phyloP scores from a whole-genome alignment of 75 land plant genomes.

The Picea sitchensis region DNA sequence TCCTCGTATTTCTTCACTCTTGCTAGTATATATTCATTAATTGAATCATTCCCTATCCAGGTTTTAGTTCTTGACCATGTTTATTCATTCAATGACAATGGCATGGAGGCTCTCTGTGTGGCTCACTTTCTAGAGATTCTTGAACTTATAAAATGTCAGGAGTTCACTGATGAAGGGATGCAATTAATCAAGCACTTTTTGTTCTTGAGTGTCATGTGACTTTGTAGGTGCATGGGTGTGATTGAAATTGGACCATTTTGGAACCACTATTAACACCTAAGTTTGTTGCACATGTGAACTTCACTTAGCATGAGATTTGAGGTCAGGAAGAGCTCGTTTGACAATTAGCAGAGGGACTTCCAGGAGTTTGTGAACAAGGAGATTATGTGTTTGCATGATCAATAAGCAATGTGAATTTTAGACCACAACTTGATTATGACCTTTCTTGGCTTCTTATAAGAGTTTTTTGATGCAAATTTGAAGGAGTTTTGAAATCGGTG shows the following conservation, averaged over 20 bases:
- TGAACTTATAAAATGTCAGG: conserved; percentile 64
- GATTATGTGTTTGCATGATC: too few relatives aligned
- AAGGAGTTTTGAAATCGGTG: too few relatives aligned
- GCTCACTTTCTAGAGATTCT: conserved; percentile 41
- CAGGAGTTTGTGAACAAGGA: too few relatives aligned
- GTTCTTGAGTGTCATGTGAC: conserved; percentile 24
- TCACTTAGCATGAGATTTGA: too few relatives aligned
- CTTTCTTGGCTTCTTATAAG: too few relatives aligned
- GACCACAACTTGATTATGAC: too few relatives aligned
- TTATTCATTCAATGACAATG: conserved; percentile 58
- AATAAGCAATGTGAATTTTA: too few relatives aligned
- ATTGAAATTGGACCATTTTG: conserved; percentile 43
- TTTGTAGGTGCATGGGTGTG: conserved; percentile 65
- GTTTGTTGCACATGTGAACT: too few relatives aligned
- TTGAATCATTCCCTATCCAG: conserved; percentile 50
- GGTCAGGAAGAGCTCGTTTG: too few relatives aligned
- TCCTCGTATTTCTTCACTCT: not conserved
- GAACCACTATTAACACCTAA: too few relatives aligned
- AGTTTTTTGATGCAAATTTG: too few relatives aligned
- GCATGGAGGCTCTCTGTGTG: conserved; percentile 72
- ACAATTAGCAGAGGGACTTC: too few relatives aligned
- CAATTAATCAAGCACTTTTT: conserved; percentile 39
- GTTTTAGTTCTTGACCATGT: conserved; percentile 49
- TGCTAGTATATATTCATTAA: conserved; percentile 40
- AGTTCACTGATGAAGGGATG: conserved; percentile 68